Percentiles rank a stretch among this genome's conserved stretches.
phyloP scores from a whole-genome alignment of 768 basidiomycete genomes.

The Favolaschia claudopus region DNA sequence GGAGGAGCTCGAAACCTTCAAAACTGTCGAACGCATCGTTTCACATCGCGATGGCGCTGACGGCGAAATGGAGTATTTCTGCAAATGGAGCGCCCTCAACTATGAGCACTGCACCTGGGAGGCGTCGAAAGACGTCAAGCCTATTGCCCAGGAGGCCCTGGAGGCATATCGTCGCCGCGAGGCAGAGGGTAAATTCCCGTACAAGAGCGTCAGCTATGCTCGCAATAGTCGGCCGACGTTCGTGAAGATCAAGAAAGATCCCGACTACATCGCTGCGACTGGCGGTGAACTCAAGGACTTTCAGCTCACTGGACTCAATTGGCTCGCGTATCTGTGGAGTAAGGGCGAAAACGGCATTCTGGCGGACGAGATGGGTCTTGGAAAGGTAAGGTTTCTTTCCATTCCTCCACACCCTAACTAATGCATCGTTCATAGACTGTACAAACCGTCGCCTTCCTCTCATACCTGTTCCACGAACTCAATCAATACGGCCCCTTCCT shows the following conservation, averaged over 20 bases:
- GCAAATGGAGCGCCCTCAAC: conserved; percentile 95
- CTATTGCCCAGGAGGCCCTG: conserved; percentile 80
- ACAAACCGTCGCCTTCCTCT: conserved; percentile 94
- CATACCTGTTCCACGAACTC: conserved; percentile 91
- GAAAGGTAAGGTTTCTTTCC: conserved; percentile 67
- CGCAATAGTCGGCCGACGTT: conserved; percentile 78
- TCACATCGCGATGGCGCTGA: conserved; percentile 72
- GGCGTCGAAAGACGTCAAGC: conserved; percentile 76
- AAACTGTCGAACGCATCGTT: conserved; percentile 91
- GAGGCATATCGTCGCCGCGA: conserved; percentile 81
- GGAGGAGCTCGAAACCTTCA: conserved; percentile 90
- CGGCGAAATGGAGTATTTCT: conserved; percentile 83
- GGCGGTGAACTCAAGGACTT: conserved; percentile 96
- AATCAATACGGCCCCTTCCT: conserved; percentile 97
- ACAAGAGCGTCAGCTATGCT: conserved; percentile 77
- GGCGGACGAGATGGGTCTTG: conserved; percentile 99
- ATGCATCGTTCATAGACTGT: conserved; percentile 66
- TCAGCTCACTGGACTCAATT: conserved; percentile 97
- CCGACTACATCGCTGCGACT: conserved; percentile 78
- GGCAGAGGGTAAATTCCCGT: conserved; percentile 82
- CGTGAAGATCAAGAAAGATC: conserved; percentile 86
- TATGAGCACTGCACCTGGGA: conserved; percentile 99
- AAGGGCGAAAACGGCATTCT: conserved; percentile 96
- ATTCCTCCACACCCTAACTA: conserved; percentile 21
- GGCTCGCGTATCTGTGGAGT: conserved; percentile 97